A percentile compares a stretch with the other conserved stretches of the same genome.
Conservation (phyloP, 108 stramenopile genomes). For the Aurantiochytrium sp. region DNA sequence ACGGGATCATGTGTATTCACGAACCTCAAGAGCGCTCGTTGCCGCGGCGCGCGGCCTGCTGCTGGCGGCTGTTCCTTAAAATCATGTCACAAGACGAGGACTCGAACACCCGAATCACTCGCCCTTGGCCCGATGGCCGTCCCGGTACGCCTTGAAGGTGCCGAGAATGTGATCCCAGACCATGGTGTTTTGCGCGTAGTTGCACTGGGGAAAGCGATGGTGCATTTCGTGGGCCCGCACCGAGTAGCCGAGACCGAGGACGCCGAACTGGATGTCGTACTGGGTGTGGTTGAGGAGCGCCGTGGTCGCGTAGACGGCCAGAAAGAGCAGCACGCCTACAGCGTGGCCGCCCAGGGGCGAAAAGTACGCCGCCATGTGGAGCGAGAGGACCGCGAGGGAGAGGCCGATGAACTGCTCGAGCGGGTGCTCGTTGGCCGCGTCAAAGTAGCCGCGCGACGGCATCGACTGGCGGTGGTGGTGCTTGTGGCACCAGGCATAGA, state of each 20-base stretch:
- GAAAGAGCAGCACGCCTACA: constrained; percentile 58
- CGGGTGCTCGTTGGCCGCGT: constrained; percentile 89
- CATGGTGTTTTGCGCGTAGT: constrained; percentile 87
- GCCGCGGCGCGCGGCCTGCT: no score
- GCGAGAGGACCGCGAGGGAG: constrained; percentile 54
- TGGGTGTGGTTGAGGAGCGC: constrained; percentile 60
- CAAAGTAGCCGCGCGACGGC: constrained; percentile 77
- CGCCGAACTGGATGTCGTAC: constrained; percentile 53
- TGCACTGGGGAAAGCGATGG: constrained; percentile 82
- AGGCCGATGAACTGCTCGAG: constrained; percentile 77
- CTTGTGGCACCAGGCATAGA: constrained; percentile 82
- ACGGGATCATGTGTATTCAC: no score
- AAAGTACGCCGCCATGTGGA: constrained; percentile 47
- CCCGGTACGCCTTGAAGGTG: constrained; percentile 71
- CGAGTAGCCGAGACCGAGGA: constrained; percentile 46
- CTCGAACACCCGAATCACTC: no score
- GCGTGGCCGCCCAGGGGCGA: constrained; percentile 58
- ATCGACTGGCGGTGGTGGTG: constrained; percentile 89
- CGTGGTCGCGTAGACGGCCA: constrained; percentile 48
- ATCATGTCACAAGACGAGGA: no score
- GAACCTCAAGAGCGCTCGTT: no score
- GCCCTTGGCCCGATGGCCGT: constrained; percentile 39
- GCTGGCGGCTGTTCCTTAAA: no score
- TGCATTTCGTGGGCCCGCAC: constrained; percentile 86
- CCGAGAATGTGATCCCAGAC: constrained; percentile 72